These are phyloP conservation scores for Globisporangium cederbergense DNA, from an alignment of 352 stramenopile species.

Conservation along the genomic window DNA sequence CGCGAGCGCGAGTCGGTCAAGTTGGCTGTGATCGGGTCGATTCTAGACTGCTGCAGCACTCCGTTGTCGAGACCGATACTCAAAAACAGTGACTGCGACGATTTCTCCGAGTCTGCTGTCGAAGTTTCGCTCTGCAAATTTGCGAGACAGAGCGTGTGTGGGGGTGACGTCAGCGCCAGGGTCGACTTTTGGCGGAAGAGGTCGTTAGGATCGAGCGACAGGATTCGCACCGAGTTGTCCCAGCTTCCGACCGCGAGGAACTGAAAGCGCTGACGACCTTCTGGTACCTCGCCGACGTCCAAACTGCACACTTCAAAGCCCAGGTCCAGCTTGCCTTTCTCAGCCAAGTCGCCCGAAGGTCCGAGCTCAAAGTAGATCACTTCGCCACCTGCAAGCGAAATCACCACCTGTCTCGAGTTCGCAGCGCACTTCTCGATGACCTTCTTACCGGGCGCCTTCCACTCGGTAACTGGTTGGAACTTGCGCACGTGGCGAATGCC, in stretches of 20 bases:
- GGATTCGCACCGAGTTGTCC: slow-evolving; percentile 90
- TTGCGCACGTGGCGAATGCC: slow-evolving; percentile 95
- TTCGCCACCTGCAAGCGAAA: slow-evolving; percentile 94
- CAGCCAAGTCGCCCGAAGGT: slow-evolving; percentile 88
- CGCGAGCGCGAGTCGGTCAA: slow-evolving; percentile 88
- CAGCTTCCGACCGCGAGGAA: slow-evolving; percentile 96
- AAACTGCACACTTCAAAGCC: slow-evolving; percentile 97
- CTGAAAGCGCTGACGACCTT: slow-evolving; percentile 91
- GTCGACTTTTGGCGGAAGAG: slow-evolving; percentile 86
- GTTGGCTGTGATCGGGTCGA: slow-evolving; percentile 87
- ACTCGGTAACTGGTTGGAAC: slow-evolving; percentile 94
- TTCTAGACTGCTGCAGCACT: slow-evolving; percentile 89
- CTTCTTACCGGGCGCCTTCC: slow-evolving; percentile 97
- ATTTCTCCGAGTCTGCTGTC: slow-evolving; percentile 44
- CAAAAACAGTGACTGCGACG: slow-evolving; percentile 70
- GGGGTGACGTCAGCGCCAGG: slow-evolving; percentile 77
- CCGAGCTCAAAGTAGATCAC: slow-evolving; percentile 99
- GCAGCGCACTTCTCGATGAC: slow-evolving; percentile 95
- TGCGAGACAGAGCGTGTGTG: slow-evolving; percentile 78
- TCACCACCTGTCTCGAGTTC: slow-evolving; percentile 96
- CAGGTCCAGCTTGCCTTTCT: slow-evolving; percentile 92
- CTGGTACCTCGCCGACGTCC: slow-evolving; percentile 94
- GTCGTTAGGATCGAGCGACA: slow-evolving; percentile 93
- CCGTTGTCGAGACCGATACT: slow-evolving; percentile 94
- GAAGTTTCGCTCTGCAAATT: slow-evolving; percentile 77